Conservation (phyloP, 1,284 basidiomycete species). For the Phellinidium pouzarii region DNA sequence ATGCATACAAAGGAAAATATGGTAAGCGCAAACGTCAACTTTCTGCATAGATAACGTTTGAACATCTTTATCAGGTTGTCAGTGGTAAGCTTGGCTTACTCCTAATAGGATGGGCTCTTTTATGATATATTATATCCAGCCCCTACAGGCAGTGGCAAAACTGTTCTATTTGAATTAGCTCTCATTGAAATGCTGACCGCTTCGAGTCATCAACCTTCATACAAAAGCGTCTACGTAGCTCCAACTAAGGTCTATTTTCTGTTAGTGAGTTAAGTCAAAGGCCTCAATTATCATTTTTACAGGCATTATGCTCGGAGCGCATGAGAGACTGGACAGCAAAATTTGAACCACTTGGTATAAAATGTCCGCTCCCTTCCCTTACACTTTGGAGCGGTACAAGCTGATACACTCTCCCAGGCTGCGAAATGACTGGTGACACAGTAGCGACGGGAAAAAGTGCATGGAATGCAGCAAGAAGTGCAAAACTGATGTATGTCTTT, state of each 20-base stretch:
- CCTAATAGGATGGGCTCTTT: too few species aligned
- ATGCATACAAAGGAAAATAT: conserved; percentile 67
- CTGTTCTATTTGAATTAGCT: conserved; percentile 88
- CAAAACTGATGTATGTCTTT: conserved; percentile 63
- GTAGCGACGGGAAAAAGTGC: conserved; percentile 50
- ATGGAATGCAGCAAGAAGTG: conserved; percentile 67
- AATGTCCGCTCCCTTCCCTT: conserved; percentile 44
- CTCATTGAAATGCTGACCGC: conserved; percentile 72
- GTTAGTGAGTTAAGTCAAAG: conserved; percentile 1
- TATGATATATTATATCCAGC: conserved; percentile 38
- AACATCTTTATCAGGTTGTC: conserved; percentile 48
- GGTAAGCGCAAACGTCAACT: conserved; percentile 35
- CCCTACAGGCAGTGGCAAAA: conserved; percentile 91
- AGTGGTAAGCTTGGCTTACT: conserved; percentile 46
- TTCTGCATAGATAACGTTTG: not conserved
- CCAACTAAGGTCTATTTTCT: conserved; percentile 71
- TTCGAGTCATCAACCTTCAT: conserved; percentile 31
- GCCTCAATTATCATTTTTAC: not conserved
- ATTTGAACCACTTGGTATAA: conserved; percentile 67
- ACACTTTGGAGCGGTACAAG: not conserved
- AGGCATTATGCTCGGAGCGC: conserved; percentile 88
- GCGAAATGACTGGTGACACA: conserved; percentile 90
- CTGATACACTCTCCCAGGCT: conserved; percentile 41
- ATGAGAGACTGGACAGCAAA: conserved; percentile 80
- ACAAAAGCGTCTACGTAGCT: conserved; percentile 87